These are phyloP conservation scores for Tolypocladium album DNA, from an alignment of 2,329 filamentous ascomycete species.

Conservation along the genomic window DNA sequence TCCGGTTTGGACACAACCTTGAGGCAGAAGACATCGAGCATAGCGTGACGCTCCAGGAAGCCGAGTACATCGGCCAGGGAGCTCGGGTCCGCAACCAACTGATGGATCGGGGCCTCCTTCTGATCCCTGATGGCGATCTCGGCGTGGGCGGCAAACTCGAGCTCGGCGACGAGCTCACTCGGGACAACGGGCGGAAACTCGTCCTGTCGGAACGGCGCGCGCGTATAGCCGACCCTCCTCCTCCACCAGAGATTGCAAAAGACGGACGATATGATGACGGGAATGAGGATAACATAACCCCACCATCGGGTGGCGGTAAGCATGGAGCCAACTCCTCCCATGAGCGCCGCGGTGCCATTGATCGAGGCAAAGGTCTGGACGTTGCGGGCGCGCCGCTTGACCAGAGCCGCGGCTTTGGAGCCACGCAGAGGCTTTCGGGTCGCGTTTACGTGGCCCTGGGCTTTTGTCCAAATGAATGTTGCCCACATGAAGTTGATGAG, in stretches of 20 bases:
- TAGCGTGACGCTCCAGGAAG: constrained; percentile 7
- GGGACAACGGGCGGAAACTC: constrained; percentile 1
- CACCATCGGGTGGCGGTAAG: constrained; percentile 39
- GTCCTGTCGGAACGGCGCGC: not conserved
- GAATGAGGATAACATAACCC: constrained; percentile 39
- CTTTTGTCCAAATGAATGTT: constrained; percentile 26
- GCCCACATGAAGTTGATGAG: constrained; percentile 39
- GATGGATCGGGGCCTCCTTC: not conserved
- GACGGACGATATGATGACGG: constrained; percentile 34
- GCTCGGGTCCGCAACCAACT: constrained; percentile 5
- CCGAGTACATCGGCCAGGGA: constrained; percentile 5
- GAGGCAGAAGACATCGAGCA: constrained; percentile 6
- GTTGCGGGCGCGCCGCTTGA: constrained; percentile 25
- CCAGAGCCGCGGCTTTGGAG: constrained; percentile 12
- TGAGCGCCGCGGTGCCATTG: constrained; percentile 32
- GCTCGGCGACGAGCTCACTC: constrained; percentile 6
- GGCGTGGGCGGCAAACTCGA: constrained; percentile 11
- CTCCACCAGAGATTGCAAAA: constrained; percentile 40
- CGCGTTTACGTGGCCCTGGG: constrained; percentile 23
- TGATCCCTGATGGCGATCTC: constrained; percentile 3
- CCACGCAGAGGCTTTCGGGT: constrained; percentile 14
- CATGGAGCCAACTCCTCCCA: constrained; percentile 38
- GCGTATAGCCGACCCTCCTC: constrained; percentile 30
- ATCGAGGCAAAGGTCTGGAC: constrained; percentile 32
- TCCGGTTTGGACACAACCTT: constrained; percentile 1